A percentile compares a stretch with the other conserved stretches of the same genome.
phyloP scores from a whole-genome alignment of 495 filamentous ascomycete genomes.

The Penicillium cinerascens region DNA sequence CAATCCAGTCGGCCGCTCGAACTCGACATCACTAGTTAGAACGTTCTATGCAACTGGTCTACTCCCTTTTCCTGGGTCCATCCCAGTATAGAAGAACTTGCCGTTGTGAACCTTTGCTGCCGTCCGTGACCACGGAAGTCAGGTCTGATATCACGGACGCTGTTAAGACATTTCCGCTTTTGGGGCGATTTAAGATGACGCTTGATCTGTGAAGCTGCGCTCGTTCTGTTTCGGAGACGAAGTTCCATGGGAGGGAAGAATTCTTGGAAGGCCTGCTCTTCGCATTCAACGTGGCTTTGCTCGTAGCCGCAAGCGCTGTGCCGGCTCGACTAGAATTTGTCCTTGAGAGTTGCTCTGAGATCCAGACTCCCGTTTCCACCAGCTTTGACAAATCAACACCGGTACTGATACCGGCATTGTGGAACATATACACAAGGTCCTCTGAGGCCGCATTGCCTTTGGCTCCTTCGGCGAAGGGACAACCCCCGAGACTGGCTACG shows the following conservation, averaged over 20 bases:
- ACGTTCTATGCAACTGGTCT: conserved; percentile 15
- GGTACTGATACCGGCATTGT: conserved; percentile 36
- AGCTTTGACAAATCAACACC: conserved; percentile 35
- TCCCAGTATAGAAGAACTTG: conserved; percentile 42
- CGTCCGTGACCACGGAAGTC: conserved; percentile 15
- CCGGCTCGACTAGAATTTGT: conserved; percentile 33
- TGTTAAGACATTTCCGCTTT: conserved; percentile 37
- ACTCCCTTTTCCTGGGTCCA: conserved; percentile 29
- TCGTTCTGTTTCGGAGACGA: conserved; percentile 11
- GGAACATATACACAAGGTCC: conserved; percentile 41
- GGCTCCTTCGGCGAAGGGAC: conserved; percentile 46
- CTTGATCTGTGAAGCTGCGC: conserved; percentile 22
- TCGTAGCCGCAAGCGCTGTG: conserved; percentile 22
- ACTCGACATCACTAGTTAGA: conserved; percentile 16
- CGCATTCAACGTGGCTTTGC: not conserved
- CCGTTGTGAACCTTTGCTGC: conserved; percentile 23
- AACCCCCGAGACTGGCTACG: conserved; percentile 43
- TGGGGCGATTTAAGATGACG: conserved; percentile 26
- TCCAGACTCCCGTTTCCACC: conserved; percentile 35
- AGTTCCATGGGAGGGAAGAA: conserved; percentile 10
- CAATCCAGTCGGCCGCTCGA: conserved; percentile 17
- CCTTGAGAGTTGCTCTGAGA: conserved; percentile 28
- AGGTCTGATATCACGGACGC: conserved; percentile 26
- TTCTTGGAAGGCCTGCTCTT: not conserved
- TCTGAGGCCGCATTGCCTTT: conserved; percentile 45